Conservation (phyloP, 495 filamentous ascomycete genomes). For the Penicillium coprophilum region DNA sequence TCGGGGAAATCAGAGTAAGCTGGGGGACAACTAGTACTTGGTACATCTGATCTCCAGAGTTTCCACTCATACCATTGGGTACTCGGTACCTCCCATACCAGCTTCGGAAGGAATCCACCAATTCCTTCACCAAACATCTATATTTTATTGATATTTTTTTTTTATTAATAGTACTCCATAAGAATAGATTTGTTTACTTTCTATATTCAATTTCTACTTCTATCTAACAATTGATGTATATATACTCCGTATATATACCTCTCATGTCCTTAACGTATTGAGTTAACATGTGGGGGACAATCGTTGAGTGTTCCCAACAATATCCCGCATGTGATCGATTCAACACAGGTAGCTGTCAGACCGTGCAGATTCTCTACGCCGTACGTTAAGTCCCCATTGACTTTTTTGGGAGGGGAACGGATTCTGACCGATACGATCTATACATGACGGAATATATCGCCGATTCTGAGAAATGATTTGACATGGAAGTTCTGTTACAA, state of each 20-base stretch:
- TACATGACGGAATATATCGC: neutral
- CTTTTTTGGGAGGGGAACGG: no score
- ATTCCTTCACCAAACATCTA: neutral
- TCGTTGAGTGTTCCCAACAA: constrained; percentile 33
- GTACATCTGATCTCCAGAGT: constrained; percentile 14
- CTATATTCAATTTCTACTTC: neutral
- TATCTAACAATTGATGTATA: no score
- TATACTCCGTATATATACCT: no score
- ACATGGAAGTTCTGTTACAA: constrained; percentile 47
- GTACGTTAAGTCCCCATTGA: constrained; percentile 1
- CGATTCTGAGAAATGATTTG: constrained; percentile 6
- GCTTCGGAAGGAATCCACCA: constrained; percentile 9
- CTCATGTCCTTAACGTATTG: no score
- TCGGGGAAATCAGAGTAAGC: constrained; percentile 15
- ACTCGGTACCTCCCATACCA: constrained; percentile 32
- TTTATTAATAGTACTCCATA: neutral
- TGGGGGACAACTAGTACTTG: constrained; percentile 14
- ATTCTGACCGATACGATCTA: neutral
- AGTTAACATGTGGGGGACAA: constrained; percentile 20
- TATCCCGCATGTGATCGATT: constrained; percentile 27
- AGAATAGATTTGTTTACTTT: neutral
- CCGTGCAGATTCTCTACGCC: constrained; percentile 20
- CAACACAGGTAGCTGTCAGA: constrained; percentile 30
- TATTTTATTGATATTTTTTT: neutral
- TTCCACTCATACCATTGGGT: constrained; percentile 30